Base-by-base conservation (phyloP, 2,329 filamentous ascomycete species). In the Metarhizium humberi region DNA sequence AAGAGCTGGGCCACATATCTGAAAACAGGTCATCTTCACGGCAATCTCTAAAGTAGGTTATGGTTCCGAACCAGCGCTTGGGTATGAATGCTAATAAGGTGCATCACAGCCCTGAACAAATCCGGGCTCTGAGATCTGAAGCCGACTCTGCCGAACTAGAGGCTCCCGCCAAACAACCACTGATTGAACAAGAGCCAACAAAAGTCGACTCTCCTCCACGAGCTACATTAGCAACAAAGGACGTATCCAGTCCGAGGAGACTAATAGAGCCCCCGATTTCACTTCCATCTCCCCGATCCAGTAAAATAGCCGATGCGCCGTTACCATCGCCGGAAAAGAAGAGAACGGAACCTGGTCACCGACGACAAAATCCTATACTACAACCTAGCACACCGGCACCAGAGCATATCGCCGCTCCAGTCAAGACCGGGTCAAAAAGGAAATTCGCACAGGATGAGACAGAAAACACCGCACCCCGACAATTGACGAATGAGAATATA, bases 1-100 rank as follows among this genome's bases (percentile, higher is more conserved):
- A 84, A 61, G 68, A 73, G 63, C 69, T 64, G 62, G 78, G 62
- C 71, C 80, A 59, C 1, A 90, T 92, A 52, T 73, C 78, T 42
- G 88, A 92, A 67, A 80, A 82, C 66, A 89, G 87, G 63, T 71
- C 76, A 2, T 88, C 81, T 63, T 84, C 86, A 11, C 76, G 88
- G 53, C 76, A 78, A 61, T 88, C 87, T 10, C 73, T 91, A 64
- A 85, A 81, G 86, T 89, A 75, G 56, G 80, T 45, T 10, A 29
- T 6, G 4, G 10, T 14, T 20, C 2, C 72, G 4, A 16, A 6
- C 34, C n/a, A 7, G 16, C 14, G 34, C 1, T 6, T 18, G 48
- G 6, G n/a, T 29, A 3, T 14, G 18, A 8, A n/a, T n/a, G 25
- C n/a, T 5, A 43, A 49, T 20, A 20, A 11, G 6, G 42, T 60